Evolutionary conservation across 2,329 filamentous ascomycete genomes (phyloP).

Genomic region (Cephalotrichum gorgonifer): DNA sequence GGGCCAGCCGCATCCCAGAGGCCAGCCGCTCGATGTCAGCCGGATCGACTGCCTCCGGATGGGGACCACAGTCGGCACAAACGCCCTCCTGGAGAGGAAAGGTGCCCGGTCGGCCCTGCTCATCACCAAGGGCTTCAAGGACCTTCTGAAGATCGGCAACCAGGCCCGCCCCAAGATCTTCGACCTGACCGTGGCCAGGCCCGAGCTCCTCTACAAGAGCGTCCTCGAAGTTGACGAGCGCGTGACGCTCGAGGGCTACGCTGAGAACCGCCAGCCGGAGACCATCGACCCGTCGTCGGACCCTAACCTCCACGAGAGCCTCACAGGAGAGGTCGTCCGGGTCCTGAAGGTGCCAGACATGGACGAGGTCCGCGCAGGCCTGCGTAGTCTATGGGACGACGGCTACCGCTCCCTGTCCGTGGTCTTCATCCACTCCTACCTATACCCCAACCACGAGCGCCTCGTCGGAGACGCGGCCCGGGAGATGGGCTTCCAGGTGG

Average conservation of each 20-base stretch:
- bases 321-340: slow-evolving; percentile 59
- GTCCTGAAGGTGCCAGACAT: slow-evolving; percentile 51
- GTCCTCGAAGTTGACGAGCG: slow-evolving; percentile 68
- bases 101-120: slow-evolving; percentile 62
- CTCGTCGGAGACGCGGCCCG: background rate
- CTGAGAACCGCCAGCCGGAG: slow-evolving; percentile 28
- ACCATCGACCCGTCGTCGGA: slow-evolving; percentile 32
- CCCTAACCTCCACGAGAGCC: slow-evolving; percentile 34
- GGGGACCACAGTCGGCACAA: slow-evolving; percentile 71
- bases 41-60: slow-evolving; percentile 49
- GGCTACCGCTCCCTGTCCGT: slow-evolving; percentile 77
- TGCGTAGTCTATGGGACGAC: slow-evolving; percentile 49
- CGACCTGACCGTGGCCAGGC: slow-evolving; percentile 57
- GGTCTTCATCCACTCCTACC: slow-evolving; percentile 87
- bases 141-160: slow-evolving; percentile 63
- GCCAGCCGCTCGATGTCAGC: slow-evolving; percentile 20
- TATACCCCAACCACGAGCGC: slow-evolving; percentile 50
- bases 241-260: slow-evolving; percentile 56
- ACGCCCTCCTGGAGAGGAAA: slow-evolving; percentile 57
- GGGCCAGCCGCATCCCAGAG: slow-evolving; percentile 20
- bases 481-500: background rate
- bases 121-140: slow-evolving; percentile 62
- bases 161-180: slow-evolving; percentile 66
- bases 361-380: slow-evolving; percentile 38
- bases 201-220: slow-evolving; percentile 57